Evolutionary conservation across 148 eudicot genomes (phyloP).

Genomic region (Rhododendron mucronatum): DNA sequence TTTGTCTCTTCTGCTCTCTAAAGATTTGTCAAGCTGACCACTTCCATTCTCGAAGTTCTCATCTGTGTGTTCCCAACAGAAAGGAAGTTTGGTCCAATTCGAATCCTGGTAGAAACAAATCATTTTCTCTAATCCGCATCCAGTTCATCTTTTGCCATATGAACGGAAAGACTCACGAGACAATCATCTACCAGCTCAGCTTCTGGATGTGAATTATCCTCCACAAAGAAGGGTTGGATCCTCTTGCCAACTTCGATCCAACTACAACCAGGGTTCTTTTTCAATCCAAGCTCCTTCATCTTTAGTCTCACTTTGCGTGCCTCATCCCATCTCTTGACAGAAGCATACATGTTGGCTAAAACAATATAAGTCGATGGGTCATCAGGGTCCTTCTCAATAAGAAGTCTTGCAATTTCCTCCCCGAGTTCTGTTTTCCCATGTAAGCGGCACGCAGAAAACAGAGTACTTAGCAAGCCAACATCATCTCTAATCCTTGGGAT

Average conservation of each 20-base stretch:
- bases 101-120: neutral
- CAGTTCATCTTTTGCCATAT: conserved; percentile 26
- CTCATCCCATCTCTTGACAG: conserved; percentile 26
- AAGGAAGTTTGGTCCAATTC: neutral
- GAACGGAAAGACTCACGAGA: conserved; percentile 16
- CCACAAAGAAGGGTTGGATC: conserved; percentile 28
- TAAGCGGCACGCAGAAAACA: conserved; percentile 29
- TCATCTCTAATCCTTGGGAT: conserved; percentile 21
- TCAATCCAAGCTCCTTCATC: conserved; percentile 30
- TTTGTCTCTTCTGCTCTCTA: neutral
- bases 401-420: conserved; percentile 25
- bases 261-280: conserved; percentile 40
- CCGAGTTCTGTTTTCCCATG: conserved; percentile 25
- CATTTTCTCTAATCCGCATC: neutral
- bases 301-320: conserved; percentile 23
- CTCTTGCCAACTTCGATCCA: conserved; percentile 32
- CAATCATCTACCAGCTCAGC: conserved; percentile 17
- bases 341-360: conserved; percentile 30
- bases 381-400: conserved; percentile 23
- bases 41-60: neutral
- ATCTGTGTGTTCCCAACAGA: neutral
- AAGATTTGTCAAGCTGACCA: neutral
- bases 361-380: conserved; percentile 28
- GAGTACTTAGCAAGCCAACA: conserved; percentile 28
- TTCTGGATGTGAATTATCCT: conserved; percentile 23